Base-by-base conservation (phyloP, 495 filamentous ascomycete genomes). In the Penicillium ochrochloron region DNA sequence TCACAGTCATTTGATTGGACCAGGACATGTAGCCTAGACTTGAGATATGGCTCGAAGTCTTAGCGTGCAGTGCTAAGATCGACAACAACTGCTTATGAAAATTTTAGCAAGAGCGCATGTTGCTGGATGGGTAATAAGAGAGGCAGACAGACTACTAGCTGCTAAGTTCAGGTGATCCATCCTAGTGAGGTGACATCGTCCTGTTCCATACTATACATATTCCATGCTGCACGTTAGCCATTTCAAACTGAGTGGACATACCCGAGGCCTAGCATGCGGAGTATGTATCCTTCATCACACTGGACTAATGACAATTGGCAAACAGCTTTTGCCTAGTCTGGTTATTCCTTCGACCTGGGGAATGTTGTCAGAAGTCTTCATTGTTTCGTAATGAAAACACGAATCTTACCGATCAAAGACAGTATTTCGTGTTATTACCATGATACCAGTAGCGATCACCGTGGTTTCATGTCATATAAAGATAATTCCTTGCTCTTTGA, bases 181-280 rank as follows among this genome's bases (percentile, higher is more conserved):
- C 3, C 23, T 52, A 52, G 50, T 31, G 50, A 52, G 10, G 50
- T 52, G 50, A 52, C 50, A 52, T 52, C 50, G 50, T 3, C 50
- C 50, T 4, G 29, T 31, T 21, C 11, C 25, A 12, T 27, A 51
- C 21, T 9, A 31, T 31, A 8, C 5, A 52, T 9, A 29, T 14
- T 29, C 23, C 7, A 52, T 31, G 9, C 4, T 52, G 50, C 50
- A 52, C 50, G 6, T 12, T 52, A 52, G 50, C 50, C 50, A 52
- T 1, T 31, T 52, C 15, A 9, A 31, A 11, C 25, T 29, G 2
- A 52, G 23, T 52, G 50, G 11, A 21, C 25, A 52, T 31, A 15
- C 50, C 27, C 21, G 50, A 31, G 21, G 50, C 50, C 50, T 52
- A 52, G 15, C 29, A 21, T 10, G 25, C 10, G 29, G 23, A 52